These are phyloP conservation scores for Setomelanomma holmii DNA, from an alignment of 2,329 filamentous ascomycete species.

Conservation along the genomic window DNA sequence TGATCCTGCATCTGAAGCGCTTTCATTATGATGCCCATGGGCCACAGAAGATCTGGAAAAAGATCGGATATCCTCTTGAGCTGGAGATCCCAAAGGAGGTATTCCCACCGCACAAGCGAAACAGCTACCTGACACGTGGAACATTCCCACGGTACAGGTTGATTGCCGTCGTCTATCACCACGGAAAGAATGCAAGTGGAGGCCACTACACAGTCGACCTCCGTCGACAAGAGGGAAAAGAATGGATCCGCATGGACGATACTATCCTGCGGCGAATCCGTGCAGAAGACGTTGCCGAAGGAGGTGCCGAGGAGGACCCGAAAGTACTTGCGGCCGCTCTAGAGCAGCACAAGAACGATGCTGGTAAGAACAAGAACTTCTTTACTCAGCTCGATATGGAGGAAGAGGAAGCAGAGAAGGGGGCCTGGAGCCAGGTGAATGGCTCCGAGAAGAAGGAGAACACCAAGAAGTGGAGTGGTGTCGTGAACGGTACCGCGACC, in stretches of 20 bases:
- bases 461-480: constrained; percentile 73
- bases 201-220: constrained; percentile 99
- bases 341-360: constrained; percentile 71
- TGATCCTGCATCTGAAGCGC: constrained; percentile 94
- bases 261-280: constrained; percentile 85
- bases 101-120: constrained; percentile 77
- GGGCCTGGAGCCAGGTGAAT: constrained; percentile 86
- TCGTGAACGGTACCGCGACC: constrained; percentile 69
- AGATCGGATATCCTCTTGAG: constrained; percentile 92
- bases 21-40: constrained; percentile 94
- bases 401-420: constrained; percentile 70
- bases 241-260: constrained; percentile 97
- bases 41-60: constrained; percentile 98
- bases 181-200: constrained; percentile 93
- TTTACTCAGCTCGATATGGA: constrained; percentile 70
- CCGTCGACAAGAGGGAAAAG: constrained; percentile 87
- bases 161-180: constrained; percentile 92
- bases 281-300: constrained; percentile 87
- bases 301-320: constrained; percentile 79
- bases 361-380: constrained; percentile 68
- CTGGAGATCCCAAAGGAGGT: constrained; percentile 92
- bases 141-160: constrained; percentile 83
- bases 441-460: constrained; percentile 58
- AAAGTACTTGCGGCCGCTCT: constrained; percentile 70
- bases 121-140: constrained; percentile 68